Evolutionary conservation across 345 rosid genomes (phyloP), one percentile per base, ranked within the genome.

Genomic region (Combretum micranthum): DNA sequence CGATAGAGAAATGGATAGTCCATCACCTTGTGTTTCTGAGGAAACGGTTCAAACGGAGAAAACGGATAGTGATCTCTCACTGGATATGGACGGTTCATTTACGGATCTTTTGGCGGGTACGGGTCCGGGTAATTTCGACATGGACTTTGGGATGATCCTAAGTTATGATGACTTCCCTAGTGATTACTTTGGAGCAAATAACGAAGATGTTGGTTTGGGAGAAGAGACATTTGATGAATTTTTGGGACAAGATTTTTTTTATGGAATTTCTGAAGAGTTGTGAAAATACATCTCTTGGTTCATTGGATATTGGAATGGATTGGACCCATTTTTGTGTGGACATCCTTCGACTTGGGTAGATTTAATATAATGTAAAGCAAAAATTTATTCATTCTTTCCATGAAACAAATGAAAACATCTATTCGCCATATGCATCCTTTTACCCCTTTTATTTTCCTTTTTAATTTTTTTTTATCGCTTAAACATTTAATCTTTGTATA

Each of bases 121-220:
- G 12, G n/a, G n/a, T n/a, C n/a, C 42, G 22, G 49, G 18, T 14
- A 20, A 16, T 23, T 26, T 20, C 2, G 51, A 37, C 22, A 7
- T 44, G 62, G 49, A 58, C 52, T 21, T 22, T 23, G 44, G 53
- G 45, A 14, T 21, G 43, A 50, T 65, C 44, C 63, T 63, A 4
- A 58, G 49, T 20, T 50, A 52, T 32, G 69, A 65, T 18, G 69
- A 65, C 13, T 20, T 59, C 10, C n/a, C 63, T 18, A 25, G 13
- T 4, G 53, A 52, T 2, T 58, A 50, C 32, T 52, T 23, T 47
- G 11, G 23, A 37, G 16, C 39, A 17, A 39, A 44, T 4, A 17
- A 22, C 22, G 43, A 59, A 15, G 13, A 17, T 13, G 20, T 15
- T 3, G 60, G 26, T 21, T 47, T 18, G 13, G 60, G 18, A 42